Evolutionary conservation across 768 basidiomycete species (phyloP).

Genomic region (Kwoniella europaea): DNA sequence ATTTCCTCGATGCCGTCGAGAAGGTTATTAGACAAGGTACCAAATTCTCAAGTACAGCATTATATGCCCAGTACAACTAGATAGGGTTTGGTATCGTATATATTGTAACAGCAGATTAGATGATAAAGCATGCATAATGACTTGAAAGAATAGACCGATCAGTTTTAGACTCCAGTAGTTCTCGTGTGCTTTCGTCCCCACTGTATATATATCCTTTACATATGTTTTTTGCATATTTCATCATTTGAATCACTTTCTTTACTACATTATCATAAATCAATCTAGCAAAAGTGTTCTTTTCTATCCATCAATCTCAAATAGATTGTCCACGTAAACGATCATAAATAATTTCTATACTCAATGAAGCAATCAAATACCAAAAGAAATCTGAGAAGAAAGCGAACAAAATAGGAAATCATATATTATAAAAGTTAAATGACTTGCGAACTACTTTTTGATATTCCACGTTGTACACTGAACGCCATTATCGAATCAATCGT

Average conservation of each 20-base stretch:
- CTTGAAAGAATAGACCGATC: not conserved
- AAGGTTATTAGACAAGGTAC: constrained; percentile 97
- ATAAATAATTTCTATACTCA: no score
- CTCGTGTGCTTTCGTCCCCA: no score
- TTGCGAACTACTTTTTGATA: not conserved
- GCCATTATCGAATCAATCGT: not conserved
- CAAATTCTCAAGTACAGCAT: constrained; percentile 90
- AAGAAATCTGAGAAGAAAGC: not conserved
- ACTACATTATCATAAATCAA: not conserved
- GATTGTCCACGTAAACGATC: constrained; percentile 6
- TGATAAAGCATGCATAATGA: constrained; percentile 11
- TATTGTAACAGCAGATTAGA: not conserved
- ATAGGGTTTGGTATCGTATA: no score
- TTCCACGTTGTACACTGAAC: not conserved
- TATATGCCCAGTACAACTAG: constrained; percentile 58
- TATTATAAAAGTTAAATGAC: constrained; percentile 5
- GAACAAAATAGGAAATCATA: not conserved
- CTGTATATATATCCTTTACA: not conserved
- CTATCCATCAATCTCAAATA: constrained; percentile 5
- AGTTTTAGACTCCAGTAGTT: not conserved
- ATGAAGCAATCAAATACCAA: not conserved
- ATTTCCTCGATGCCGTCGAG: constrained; percentile 97
- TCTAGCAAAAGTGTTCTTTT: not conserved
- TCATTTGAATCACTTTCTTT: not conserved
- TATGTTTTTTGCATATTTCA: constrained; percentile 16